phyloP scores from a whole-genome alignment of 140 eudicot species.

The Ambrosia hybrid region DNA sequence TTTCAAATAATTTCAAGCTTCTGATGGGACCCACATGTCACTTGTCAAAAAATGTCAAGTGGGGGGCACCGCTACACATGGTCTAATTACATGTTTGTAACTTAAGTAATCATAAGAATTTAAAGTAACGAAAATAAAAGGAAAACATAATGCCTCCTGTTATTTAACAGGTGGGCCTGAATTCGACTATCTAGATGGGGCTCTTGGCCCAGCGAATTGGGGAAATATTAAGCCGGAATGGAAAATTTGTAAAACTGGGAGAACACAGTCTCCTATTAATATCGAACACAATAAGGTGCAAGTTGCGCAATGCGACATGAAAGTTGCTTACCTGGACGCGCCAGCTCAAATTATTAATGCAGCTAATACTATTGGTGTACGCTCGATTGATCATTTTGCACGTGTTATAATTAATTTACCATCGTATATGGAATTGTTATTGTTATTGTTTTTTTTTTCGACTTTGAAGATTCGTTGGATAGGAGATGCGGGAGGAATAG shows the following conservation, averaged over 20 bases:
- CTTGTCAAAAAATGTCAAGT: too few species aligned
- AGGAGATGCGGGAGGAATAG: constrained; percentile 51
- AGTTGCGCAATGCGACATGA: constrained; percentile 2
- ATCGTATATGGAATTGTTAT: neutral
- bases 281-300: constrained; percentile 15
- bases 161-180: constrained; percentile 16
- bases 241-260: constrained; percentile 47
- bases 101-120: too few species aligned
- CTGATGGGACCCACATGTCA: too few species aligned
- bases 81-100: too few species aligned
- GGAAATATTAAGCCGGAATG: constrained; percentile 40
- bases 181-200: constrained; percentile 29
- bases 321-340: constrained; percentile 38
- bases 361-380: constrained; percentile 46
- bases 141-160: neutral
- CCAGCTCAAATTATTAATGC: constrained; percentile 40
- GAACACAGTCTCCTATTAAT: constrained; percentile 58
- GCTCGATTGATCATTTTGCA: neutral
- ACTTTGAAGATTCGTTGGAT: constrained; percentile 47
- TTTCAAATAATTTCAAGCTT: too few species aligned
- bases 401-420: neutral
- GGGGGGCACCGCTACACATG: too few species aligned
- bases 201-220: constrained; percentile 55
- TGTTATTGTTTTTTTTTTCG: neutral
- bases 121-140: too few species aligned